A percentile compares a stretch with the other conserved stretches of the same genome.
These are phyloP conservation scores for Penicillium sclerotiorum DNA, from an alignment of 2,329 filamentous ascomycete genomes.

Conservation along the genomic window DNA sequence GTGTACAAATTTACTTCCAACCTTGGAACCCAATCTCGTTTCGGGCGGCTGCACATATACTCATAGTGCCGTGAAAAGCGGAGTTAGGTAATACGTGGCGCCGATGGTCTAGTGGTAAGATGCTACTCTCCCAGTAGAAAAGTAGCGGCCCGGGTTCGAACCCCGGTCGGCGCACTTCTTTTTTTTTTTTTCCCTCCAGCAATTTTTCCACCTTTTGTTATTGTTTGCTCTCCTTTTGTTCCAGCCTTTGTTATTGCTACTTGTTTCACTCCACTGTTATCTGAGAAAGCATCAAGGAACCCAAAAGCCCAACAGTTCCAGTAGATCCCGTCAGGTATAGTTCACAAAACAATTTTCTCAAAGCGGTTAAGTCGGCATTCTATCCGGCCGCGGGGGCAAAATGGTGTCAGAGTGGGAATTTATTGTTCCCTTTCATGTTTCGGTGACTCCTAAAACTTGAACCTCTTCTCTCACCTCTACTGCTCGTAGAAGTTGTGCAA, in stretches of 20 bases:
- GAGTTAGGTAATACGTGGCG: conserved; percentile 7
- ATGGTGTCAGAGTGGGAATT: conserved; percentile 17
- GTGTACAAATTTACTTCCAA: too few species aligned
- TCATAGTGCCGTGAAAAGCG: too few species aligned
- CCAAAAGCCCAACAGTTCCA: not conserved
- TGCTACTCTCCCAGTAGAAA: conserved; percentile 21
- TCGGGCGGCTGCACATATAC: too few species aligned
- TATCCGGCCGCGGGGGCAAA: conserved; percentile 8
- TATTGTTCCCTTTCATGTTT: conserved; percentile 2
- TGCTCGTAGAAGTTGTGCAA: not conserved
- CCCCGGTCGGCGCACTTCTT: conserved; percentile 21
- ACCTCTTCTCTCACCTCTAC: not conserved
- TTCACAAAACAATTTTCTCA: not conserved
- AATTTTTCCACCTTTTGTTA: too few species aligned
- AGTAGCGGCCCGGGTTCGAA: conserved; percentile 29
- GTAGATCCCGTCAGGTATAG: not conserved
- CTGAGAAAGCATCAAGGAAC: not conserved
- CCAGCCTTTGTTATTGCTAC: not conserved
- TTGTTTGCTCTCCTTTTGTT: not conserved
- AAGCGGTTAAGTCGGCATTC: conserved; percentile 18
- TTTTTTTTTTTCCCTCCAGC: conserved; percentile 11
- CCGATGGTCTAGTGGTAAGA: conserved; percentile 28
- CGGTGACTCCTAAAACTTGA: not conserved
- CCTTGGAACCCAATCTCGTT: too few species aligned
- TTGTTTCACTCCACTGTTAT: not conserved